Evolutionary conservation across 129 eudicot genomes (phyloP), one percentile per base, ranked within the genome.

Genomic region (Helichrysum umbraculigerum): DNA sequence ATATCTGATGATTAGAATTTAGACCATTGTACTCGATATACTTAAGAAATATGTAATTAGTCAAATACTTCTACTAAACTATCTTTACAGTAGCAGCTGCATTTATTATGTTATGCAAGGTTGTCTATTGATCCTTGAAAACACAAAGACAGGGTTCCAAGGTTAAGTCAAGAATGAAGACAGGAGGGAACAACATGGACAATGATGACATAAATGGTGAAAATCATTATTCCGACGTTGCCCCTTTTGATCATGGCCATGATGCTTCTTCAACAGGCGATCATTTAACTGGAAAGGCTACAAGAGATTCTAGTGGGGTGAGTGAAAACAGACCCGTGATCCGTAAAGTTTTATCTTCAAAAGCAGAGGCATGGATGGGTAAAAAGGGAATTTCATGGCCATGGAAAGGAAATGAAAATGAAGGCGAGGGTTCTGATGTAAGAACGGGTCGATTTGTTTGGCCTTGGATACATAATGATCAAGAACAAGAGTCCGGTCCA

Each of bases 281-380:
- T 34, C 70, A 56, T 60, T 60, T 87, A n/a, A 76, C 86, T 10
- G 30, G 14, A 59, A 21, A 3, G 20, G 39, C 11, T 16, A 32
- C 1, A 84, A 88, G 3, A 42, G 50, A 42, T 10, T 42, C 14
- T 42, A 42, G 15, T 42, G 50, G 50, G 50, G 50, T 42, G 83
- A 68, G 75, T 75, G 95, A 88, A 35, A 83, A 82, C 29, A 91
- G 79, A 78, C 60, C 81, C 7, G 85, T 71, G 51, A 91, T 91
- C 47, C 85, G 81, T 30, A 83, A 81, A 67, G 81, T 85, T 61
- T 71, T 88, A 62, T 66, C 83, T 78, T 82, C 94, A 30, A 88
- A 86, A 70, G 95, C 90, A 5, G 95, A 91, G 80, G 88, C 88
- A 22, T 86, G 83, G 94, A 91, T 91, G 66, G 78, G 81, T 67